A percentile compares a stretch with the other conserved stretches of the same genome.
phyloP scores from a whole-genome alignment of 306 rosid species.

The Mucuna pruriens region DNA sequence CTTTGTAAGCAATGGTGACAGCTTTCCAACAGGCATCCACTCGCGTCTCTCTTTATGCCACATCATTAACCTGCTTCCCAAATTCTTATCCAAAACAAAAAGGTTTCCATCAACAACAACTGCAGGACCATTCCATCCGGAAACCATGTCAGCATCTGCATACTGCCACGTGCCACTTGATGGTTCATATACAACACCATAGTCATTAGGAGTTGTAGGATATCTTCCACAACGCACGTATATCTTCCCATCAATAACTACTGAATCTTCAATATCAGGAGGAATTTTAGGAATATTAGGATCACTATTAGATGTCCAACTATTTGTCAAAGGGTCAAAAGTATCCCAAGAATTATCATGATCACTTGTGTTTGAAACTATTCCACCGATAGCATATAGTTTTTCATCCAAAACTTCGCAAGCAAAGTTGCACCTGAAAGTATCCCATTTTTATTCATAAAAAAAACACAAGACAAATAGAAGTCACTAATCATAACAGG shows the following conservation, averaged over 20 bases:
- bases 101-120: slow-evolving; percentile 69
- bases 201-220: slow-evolving; percentile 54
- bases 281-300: slow-evolving; percentile 57
- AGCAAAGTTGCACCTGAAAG: slow-evolving; percentile 81
- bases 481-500: not conserved
- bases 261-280: slow-evolving; percentile 72
- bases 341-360: slow-evolving; percentile 88
- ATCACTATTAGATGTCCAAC: slow-evolving; percentile 64
- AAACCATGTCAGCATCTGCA: slow-evolving; percentile 76
- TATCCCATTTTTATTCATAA: slow-evolving; percentile 1
- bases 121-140: slow-evolving; percentile 92
- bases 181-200: slow-evolving; percentile 78
- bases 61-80: slow-evolving; percentile 76
- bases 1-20: slow-evolving; percentile 76
- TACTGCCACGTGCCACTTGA: slow-evolving; percentile 78
- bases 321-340: slow-evolving; percentile 59
- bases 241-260: slow-evolving; percentile 82
- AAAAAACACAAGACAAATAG: not conserved
- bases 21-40: slow-evolving; percentile 79
- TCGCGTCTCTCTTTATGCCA: slow-evolving; percentile 65
- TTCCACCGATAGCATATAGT: slow-evolving; percentile 82
- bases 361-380: slow-evolving; percentile 68
- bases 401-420: slow-evolving; percentile 78
- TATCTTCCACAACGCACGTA: slow-evolving; percentile 64
- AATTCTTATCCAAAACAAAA: slow-evolving; percentile 74